Evolutionary conservation across 257 asterid species (phyloP).

Genomic region (Solanum chaucha): DNA sequence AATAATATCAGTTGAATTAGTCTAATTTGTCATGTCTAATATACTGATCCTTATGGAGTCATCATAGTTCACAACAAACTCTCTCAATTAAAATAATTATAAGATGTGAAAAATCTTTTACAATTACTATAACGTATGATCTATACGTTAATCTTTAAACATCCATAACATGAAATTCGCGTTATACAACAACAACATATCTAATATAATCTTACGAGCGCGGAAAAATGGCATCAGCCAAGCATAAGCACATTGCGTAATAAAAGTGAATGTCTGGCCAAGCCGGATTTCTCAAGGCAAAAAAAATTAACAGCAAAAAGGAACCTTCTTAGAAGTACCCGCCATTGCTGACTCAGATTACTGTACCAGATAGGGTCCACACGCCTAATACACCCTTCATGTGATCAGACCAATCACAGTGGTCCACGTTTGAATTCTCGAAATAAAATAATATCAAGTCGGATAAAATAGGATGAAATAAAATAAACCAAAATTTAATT

Average conservation of each 20-base stretch:
- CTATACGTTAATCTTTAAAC: no score
- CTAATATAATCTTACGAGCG: accelerated
- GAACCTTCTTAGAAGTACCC: neutral
- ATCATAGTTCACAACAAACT: no score
- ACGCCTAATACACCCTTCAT: neutral
- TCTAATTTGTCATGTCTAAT: neutral
- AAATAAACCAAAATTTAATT: no score
- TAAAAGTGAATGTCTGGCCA: neutral
- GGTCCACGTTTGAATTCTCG: neutral
- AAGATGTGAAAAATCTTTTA: no score
- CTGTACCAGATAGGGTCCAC: neutral
- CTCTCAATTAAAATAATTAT: no score
- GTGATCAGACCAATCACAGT: neutral
- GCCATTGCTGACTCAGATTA: neutral
- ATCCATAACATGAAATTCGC: neutral
- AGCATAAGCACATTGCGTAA: neutral
- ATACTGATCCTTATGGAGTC: accelerated
- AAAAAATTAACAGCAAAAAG: neutral
- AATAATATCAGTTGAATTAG: no score
- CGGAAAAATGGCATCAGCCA: neutral
- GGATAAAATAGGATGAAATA: no score
- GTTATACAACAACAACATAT: neutral
- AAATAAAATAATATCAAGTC: neutral
- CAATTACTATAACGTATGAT: no score
- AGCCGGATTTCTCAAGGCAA: neutral